Base-by-base conservation (phyloP, 2,329 filamentous ascomycete species). In the Microdochium nivale region DNA sequence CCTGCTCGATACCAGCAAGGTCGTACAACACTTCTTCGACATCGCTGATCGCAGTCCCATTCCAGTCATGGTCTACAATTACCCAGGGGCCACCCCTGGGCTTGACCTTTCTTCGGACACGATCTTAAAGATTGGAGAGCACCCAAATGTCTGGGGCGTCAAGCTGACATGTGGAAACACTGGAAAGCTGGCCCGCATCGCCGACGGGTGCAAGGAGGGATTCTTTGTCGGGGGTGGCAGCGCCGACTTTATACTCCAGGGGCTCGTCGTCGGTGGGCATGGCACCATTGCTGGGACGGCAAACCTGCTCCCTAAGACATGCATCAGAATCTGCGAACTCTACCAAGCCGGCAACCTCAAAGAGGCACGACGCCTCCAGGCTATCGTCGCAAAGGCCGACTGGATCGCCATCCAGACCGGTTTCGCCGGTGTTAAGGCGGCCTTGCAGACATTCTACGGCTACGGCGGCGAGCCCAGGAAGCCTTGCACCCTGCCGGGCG, bases 181-280 rank as follows among this genome's bases (percentile, higher is more conserved):
- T 40, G 80, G 81, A 35, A 84, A 84, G 62, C 70, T 84, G 44
- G 70, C 69, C 2, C 64, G 66, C 64, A 72, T 74, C 59, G 79
- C 64, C 53, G 65, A 79, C 52, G 76, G 73, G 3, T 73, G 75
- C 4, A 3, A 49, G 49, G 70, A 19, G 71, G 71, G 70, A 23
- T 90, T 90, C 72, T 75, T 87, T 63, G 85, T 84, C 53, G 80
- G 86, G 60, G 86, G 84, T 43, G 87, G 87, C 51, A 86, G 81
- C 48, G 84, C 84, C 50, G 86, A 90, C 69, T 89, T 89, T 66
- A 84, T 82, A 13, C 68, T 90, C 13, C 86, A 88, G 65, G 83
- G 83, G 1, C 67, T 88, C 37, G 75, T 86, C 44, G 84, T 81
- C 3, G 87, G 86, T 24, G 86, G 83, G 2, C 80, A 84, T 52